phyloP scores from a whole-genome alignment of 2,329 filamentous ascomycete genomes.

The Graphilbum fragrans region DNA sequence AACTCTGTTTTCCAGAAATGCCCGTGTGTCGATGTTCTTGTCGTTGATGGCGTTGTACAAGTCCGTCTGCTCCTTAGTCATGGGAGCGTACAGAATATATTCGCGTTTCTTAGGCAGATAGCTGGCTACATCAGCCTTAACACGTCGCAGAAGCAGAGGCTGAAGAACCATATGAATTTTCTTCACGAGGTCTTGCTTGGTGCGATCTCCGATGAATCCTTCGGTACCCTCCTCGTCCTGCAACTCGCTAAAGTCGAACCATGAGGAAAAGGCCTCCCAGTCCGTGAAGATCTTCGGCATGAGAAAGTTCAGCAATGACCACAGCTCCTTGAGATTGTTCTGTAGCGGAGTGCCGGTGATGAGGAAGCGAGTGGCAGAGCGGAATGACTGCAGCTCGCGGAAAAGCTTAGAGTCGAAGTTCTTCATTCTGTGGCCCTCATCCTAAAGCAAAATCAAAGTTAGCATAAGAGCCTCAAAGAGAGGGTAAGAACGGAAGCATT shows the following conservation, averaged over 20 bases:
- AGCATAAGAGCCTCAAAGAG: too few species aligned
- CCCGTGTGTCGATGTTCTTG: slow-evolving; percentile 47
- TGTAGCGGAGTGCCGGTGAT: slow-evolving; percentile 94
- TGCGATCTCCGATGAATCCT: slow-evolving; percentile 66
- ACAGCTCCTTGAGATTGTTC: slow-evolving; percentile 89
- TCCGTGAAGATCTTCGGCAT: slow-evolving; percentile 89
- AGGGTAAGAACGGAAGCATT: not conserved
- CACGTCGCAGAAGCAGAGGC: slow-evolving; percentile 72
- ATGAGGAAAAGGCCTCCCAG: slow-evolving; percentile 82
- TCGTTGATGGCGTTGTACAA: slow-evolving; percentile 60
- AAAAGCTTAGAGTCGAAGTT: slow-evolving; percentile 92
- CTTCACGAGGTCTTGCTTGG: slow-evolving; percentile 65
- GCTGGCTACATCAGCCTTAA: slow-evolving; percentile 88
- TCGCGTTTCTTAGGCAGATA: slow-evolving; percentile 93
- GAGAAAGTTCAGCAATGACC: slow-evolving; percentile 89
- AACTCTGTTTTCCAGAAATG: slow-evolving; percentile 74
- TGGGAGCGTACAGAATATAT: slow-evolving; percentile 87
- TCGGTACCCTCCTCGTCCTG: slow-evolving; percentile 71
- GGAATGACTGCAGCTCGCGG: slow-evolving; percentile 75
- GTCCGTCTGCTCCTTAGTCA: slow-evolving; percentile 83
- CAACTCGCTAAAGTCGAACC: slow-evolving; percentile 94
- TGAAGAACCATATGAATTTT: slow-evolving; percentile 94
- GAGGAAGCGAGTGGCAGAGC: slow-evolving; percentile 78
- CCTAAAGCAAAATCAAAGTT: too few species aligned
- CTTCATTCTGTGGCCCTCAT: slow-evolving; percentile 95